Percentiles rank a stretch among this genome's conserved stretches.
Evolutionary conservation across 768 basidiomycete genomes (phyloP).

Genomic region (Termitomyces sp.): DNA sequence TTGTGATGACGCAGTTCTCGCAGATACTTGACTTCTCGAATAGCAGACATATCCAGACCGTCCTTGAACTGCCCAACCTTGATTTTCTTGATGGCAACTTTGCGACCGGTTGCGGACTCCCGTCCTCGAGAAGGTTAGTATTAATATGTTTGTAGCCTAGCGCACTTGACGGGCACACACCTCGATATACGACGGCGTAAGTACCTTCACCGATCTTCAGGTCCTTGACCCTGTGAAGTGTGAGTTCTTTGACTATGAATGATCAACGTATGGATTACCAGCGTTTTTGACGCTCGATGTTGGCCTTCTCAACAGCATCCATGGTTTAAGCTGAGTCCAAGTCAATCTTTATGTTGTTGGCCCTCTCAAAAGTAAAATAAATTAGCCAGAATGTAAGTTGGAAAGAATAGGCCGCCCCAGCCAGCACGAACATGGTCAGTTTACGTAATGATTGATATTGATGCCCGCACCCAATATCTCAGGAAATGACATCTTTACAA

Average conservation of each 20-base stretch:
- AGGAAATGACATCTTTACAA: too few relatives aligned
- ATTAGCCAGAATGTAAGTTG: background rate
- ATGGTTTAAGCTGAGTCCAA: slow-evolving; percentile 27
- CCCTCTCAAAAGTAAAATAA: background rate
- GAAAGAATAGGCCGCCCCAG: background rate
- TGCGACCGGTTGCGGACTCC: slow-evolving; percentile 68
- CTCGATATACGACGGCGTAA: slow-evolving; percentile 94
- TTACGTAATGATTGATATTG: background rate
- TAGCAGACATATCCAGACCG: slow-evolving; percentile 97
- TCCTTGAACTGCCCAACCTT: slow-evolving; percentile 97
- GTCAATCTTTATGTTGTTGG: background rate
- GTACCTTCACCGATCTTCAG: slow-evolving; percentile 87
- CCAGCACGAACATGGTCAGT: background rate
- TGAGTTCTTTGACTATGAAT: background rate
- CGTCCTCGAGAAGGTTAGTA: slow-evolving; percentile 42
- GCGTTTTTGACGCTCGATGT: slow-evolving; percentile 62
- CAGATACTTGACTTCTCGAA: slow-evolving; percentile 96
- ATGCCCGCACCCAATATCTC: too few relatives aligned
- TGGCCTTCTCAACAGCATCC: slow-evolving; percentile 82
- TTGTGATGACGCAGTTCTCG: slow-evolving; percentile 93
- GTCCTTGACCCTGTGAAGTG: slow-evolving; percentile 60
- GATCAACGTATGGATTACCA: slow-evolving; percentile 36
- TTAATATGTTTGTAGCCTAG: background rate
- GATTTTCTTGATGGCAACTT: slow-evolving; percentile 97
- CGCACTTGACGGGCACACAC: slow-evolving; percentile 29